phyloP scores from a whole-genome alignment of 1,284 basidiomycete genomes.

The Pyrrhoderma lamaoense region DNA sequence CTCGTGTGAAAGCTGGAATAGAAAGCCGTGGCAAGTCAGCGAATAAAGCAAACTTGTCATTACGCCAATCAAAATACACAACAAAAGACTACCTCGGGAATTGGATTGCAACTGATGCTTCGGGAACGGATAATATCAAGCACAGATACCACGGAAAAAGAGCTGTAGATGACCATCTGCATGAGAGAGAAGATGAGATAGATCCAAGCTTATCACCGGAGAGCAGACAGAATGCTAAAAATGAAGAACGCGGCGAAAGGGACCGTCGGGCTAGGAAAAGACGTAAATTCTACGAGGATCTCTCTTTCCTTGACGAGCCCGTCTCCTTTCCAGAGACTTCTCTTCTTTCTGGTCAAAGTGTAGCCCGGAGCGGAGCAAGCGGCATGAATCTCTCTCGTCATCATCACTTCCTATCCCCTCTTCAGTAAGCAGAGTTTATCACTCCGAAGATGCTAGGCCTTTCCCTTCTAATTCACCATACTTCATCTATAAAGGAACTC shows the following conservation, averaged over 20 bases:
- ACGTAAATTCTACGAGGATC: slow-evolving; percentile 33
- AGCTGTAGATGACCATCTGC: background rate
- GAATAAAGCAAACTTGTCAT: background rate
- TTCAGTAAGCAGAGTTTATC: slow-evolving; percentile 33
- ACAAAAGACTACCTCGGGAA: slow-evolving; percentile 36
- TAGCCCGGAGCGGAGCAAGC: too few relatives aligned
- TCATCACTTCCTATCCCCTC: slow-evolving; percentile 32
- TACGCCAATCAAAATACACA: slow-evolving; percentile 25
- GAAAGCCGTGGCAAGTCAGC: slow-evolving; percentile 23
- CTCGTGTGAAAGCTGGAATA: slow-evolving; percentile 41
- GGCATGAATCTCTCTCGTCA: background rate
- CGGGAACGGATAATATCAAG: slow-evolving; percentile 27
- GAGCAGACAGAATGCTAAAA: background rate
- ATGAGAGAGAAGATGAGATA: slow-evolving; percentile 20
- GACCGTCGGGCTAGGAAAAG: slow-evolving; percentile 31
- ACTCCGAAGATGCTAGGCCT: slow-evolving; percentile 15
- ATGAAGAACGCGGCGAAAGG: slow-evolving; percentile 14
- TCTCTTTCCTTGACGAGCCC: slow-evolving; percentile 29
- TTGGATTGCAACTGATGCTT: slow-evolving; percentile 40
- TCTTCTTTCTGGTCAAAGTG: too few relatives aligned
- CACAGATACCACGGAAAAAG: slow-evolving; percentile 1
- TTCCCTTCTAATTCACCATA: slow-evolving; percentile 7
- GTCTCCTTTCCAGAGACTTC: background rate
- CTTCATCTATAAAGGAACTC: slow-evolving; percentile 42
- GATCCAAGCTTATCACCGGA: slow-evolving; percentile 18